Evolutionary conservation across 495 filamentous ascomycete genomes (phyloP), one percentile per base, ranked within the genome.

Genomic region (Penicillium fimorum): DNA sequence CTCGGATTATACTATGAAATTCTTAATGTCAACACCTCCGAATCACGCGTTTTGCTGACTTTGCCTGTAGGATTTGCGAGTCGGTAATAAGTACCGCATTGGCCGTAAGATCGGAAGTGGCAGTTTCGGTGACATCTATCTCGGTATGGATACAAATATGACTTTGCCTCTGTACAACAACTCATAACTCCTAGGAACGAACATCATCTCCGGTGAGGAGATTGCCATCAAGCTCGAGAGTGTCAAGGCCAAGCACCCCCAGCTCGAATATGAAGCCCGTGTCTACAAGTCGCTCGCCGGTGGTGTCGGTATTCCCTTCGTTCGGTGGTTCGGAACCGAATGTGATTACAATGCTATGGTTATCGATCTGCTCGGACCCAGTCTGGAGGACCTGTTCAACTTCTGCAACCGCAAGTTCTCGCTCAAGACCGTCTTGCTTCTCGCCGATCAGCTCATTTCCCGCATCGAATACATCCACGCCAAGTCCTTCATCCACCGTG

Each of bases 301-400:
- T 60, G 95, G 95, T 73, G 95, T 99, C 61, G 95, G 95, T 52
- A 99, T 99, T 58, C 95, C 95, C 40, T 99, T 99, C 67, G 95
- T 99, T 63, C 91, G 95, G 72, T 99, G 95, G 95, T 99, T 97
- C 76, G 95, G 95, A 59, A 99, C 95, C 53, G 95, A 99, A 76
- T 99, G 95, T 76, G 95, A 99, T 78, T 99, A 99, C 84, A 97
- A 99, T 77, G 95, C 95, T 67, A 99, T 99, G 95, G 95, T 99
- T 47, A 88, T 99, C 61, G 95, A 99, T 68, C 85, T 99, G 17
- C 89, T 99, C 38, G 95, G 95, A 49, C 95, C 95, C 56, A 96
- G 90, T 71, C 80, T 99, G 80, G 95, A 99, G 76, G 95, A 99
- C 71, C 81, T 99, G n/a, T 99, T 99, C 91, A 99, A 99, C 84